phyloP scores from a whole-genome alignment of 345 rosid species.

The Hibiscus mutabilis region DNA sequence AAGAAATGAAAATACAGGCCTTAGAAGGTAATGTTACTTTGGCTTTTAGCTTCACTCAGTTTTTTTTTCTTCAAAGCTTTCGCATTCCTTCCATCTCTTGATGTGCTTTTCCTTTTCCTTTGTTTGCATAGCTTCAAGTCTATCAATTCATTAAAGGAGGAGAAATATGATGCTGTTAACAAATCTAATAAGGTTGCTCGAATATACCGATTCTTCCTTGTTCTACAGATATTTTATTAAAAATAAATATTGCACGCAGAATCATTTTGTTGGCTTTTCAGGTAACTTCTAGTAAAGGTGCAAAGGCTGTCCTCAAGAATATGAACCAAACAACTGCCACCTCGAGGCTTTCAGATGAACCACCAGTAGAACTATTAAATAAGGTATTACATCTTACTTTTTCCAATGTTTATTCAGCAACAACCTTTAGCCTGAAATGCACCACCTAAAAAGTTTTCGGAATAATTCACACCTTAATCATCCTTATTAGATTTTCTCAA shows the following conservation, averaged over 20 bases:
- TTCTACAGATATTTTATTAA: not conserved
- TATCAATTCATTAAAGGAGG: conserved; percentile 16
- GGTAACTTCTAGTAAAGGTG: conserved; percentile 13
- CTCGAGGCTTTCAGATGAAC: conserved; percentile 13
- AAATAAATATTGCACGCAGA: not conserved
- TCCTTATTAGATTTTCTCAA: not conserved
- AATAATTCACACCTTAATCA: not conserved
- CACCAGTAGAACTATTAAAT: conserved; percentile 28
- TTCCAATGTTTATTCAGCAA: not conserved
- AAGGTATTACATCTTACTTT: conserved; percentile 15
- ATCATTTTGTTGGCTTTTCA: conserved; percentile 11
- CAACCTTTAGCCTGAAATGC: not conserved
- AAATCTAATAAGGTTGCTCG: conserved; percentile 28
- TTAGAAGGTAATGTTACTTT: conserved; percentile 25
- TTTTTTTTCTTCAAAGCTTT: not conserved
- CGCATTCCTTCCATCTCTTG: not conserved
- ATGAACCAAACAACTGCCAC: conserved; percentile 8
- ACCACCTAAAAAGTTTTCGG: conserved; percentile 1
- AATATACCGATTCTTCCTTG: not conserved
- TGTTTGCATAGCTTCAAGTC: conserved; percentile 23
- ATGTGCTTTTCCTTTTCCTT: not conserved
- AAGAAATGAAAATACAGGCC: conserved; percentile 17
- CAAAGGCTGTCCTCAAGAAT: conserved; percentile 10
- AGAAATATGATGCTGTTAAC: conserved; percentile 22
- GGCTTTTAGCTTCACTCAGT: not conserved